Base-by-base conservation (phyloP, 2,329 filamentous ascomycete genomes). In the Dichotomopilus funicola region DNA sequence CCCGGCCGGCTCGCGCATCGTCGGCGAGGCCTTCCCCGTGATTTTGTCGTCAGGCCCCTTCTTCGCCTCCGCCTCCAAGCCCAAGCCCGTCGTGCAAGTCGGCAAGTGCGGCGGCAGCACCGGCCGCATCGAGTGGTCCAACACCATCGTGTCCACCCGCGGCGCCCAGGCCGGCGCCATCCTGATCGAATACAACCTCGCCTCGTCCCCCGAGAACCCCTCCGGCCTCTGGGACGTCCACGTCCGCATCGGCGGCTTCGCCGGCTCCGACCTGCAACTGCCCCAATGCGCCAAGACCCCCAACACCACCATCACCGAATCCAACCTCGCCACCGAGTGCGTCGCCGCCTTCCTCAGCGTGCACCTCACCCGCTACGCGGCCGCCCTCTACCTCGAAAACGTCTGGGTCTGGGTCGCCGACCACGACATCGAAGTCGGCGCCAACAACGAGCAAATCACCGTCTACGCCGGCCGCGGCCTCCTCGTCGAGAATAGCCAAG, bases 221-320 rank as follows among this genome's bases (percentile, higher is more conserved):
- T 71, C 71, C 4, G 81, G 79, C 19, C 75, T 85, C 67, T 91
- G 87, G 87, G 87, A 90, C 64, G 80, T 86, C 33, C 87, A 91
- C 72, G 81, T 86, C 65, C 82, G 87, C 65, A 78, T 91, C 52
- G 87, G 86, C 63, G 87, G 87, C 19, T 83, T 81, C 54, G 78
- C 78, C 9, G 86, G 86, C 48, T 87, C 85, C n/a, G 71, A 84
- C 43, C 76, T 89, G 37, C 82, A 87, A 67, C 78, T 81, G 47
- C 75, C 81, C 57, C 79, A 80, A 55, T 91, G 88, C 68, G 70
- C 78, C 58, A 88, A 87, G 71, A 64, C 72, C 45, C 64, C 74
- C 53, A 56, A 67, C 56, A 57, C 64, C 41, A 27, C 62, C 64
- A 11, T 61, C 59, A 57, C 47, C 8, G 8, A 37, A 12, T 46